Evolutionary conservation across 768 basidiomycete genomes (phyloP), one percentile per base, ranked within the genome.

Genomic region (Tylopilus vinaceipallidus): DNA sequence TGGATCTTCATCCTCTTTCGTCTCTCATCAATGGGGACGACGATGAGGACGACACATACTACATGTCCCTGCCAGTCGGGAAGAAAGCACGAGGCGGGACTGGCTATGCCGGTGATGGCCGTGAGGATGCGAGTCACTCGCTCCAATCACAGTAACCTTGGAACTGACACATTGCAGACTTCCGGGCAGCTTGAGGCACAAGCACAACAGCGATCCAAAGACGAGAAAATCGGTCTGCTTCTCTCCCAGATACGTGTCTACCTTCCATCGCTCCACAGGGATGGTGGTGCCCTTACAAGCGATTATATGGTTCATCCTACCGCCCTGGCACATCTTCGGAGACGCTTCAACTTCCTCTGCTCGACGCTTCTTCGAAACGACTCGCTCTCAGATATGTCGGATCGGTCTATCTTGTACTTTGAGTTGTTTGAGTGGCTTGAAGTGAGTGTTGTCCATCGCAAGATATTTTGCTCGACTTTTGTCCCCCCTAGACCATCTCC

Each of bases 221-320:
- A 98, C 57, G 78, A 79, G 60, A 84, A 76, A 57, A 82, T 94
- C 8, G 83, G 83, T 14, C 70, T 72, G 3, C 72, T 95, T 20
- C 77, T 98, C 35, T 71, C 72, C 3, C 76, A 78, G 47, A 84
- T 97, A 45, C 83, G 91, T n/a, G 74, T 82, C 2, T 98, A 85
- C 64, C 80, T 98, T 10, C 95, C 95, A 0, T 87, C 86, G 33
- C 70, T 92, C 10, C 80, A 86, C 56, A 82, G 94, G 41, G 69
- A 73, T 17, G 86, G 82, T 11, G 92, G 91, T 14, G 84, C 84
- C 33, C 81, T 80, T 54, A 80, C 91, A 2, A 92, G 91, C 56
- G 95, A 98, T 71, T 95, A 90, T 61, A 78, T 93, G 60, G 85
- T 88, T n/a, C 90, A 93, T 60, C 94, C 94, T 2, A 95, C 92